Evolutionary conservation across 495 filamentous ascomycete genomes (phyloP), one percentile per base, ranked within the genome.

Genomic region (Daldinia concentrica): DNA sequence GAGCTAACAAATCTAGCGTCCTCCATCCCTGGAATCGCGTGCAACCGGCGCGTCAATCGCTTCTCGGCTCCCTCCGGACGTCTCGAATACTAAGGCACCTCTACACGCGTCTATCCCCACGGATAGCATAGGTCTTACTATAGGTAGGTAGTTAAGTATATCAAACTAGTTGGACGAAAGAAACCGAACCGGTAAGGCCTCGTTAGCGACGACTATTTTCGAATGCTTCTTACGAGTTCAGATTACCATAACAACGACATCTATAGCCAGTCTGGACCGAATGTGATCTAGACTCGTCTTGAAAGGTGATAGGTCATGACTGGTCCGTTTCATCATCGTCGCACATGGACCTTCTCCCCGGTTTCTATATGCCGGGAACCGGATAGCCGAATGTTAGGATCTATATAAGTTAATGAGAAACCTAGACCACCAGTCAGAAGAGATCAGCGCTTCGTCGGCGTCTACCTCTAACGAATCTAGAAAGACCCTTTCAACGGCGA

Each of bases 31-130:
- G 66, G 66, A 66, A 69, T 69, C 71, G 66, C 62, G 62, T 69
- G 70, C 71, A 63, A 68, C 68, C 64, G 67, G 62, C 72, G 59
- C 71, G 66, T 70, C 54, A 55, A 71, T 63, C 58, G 64, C 34
- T 69, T 51, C 61, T 73, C 72, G 72, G 72, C 41, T 60, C 69
- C 64, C 72, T 71, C 72, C 72, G 72, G 64, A 54, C 72, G 60
- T 58, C 55, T 71, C 59, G 32, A 74, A 54, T 55, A 48, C 26
- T 34, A 34, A 34, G 58, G 22, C 41, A 56, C 27, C 57, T 54
- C 62, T 43, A 73, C 65, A 62, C 62, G 71, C 71, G 66, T 67
- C 64, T 54, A 66, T 64, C 58, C 50, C 56, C 62, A 61, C 55
- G 43, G 58, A 52, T 29, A 58, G 29, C 29, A 12, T 6, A 41